A percentile compares a stretch with the other conserved stretches of the same genome.
phyloP scores from a whole-genome alignment of 345 rosid genomes.

The Gossypium stocksii region DNA sequence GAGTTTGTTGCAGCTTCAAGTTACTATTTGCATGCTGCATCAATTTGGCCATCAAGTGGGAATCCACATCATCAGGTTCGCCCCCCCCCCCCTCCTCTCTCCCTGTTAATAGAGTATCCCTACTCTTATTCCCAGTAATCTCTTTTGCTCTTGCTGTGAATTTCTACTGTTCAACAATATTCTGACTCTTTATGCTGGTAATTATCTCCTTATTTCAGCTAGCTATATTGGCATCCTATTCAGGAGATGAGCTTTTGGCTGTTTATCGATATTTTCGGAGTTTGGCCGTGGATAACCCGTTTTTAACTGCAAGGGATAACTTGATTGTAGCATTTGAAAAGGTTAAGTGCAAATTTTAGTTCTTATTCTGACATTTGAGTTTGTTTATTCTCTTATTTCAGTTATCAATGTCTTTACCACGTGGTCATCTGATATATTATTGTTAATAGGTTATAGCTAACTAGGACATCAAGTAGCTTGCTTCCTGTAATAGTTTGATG shows the following conservation, averaged over 20 bases:
- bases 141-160: not conserved
- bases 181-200: not conserved
- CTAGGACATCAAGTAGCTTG: not conserved
- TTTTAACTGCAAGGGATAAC: slow-evolving; percentile 93
- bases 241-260: slow-evolving; percentile 74
- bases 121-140: not conserved
- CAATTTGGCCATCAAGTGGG: slow-evolving; percentile 82
- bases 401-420: no score
- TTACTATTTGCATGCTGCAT: slow-evolving; percentile 93
- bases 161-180: not conserved
- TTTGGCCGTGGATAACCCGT: slow-evolving; percentile 86
- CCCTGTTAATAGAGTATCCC: not conserved
- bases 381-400: not conserved
- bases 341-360: slow-evolving; percentile 33
- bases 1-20: slow-evolving; percentile 90
- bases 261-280: slow-evolving; percentile 92
- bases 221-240: slow-evolving; percentile 88
- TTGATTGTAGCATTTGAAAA: slow-evolving; percentile 95
- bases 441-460: not conserved
- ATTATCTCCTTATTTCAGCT: slow-evolving; percentile 54
- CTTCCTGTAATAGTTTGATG: not conserved
- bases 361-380: not conserved
- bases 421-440: not conserved
- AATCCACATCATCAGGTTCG: slow-evolving; percentile 95
- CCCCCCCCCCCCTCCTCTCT: not conserved